A percentile compares a stretch with the other conserved stretches of the same genome.
Conservation (phyloP, 208 protist genomes). For the Strigomonas galati region DNA sequence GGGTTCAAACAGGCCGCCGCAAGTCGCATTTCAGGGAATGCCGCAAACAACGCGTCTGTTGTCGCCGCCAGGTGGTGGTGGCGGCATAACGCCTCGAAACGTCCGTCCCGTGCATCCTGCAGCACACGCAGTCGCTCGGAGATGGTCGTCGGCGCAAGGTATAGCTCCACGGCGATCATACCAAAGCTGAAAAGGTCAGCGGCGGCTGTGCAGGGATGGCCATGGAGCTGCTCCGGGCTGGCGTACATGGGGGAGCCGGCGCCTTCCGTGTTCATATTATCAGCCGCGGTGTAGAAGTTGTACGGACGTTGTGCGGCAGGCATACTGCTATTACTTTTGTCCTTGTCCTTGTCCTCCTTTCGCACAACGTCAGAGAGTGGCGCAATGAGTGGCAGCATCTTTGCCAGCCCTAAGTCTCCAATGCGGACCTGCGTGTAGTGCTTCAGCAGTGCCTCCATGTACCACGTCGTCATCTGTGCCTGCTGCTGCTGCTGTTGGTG, state of each 20-base stretch:
- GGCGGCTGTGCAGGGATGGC: slow-evolving; percentile 45
- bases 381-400: slow-evolving; percentile 17
- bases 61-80: slow-evolving; percentile 18
- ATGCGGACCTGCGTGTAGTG: slow-evolving; percentile 49
- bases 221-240: slow-evolving; percentile 80
- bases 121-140: slow-evolving; percentile 65
- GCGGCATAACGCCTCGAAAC: slow-evolving; percentile 53
- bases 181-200: slow-evolving; percentile 71
- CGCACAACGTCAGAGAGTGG: not conserved
- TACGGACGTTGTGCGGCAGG: not conserved
- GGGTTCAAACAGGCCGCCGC: not conserved
- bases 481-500: not conserved
- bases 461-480: not conserved
- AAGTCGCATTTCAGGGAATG: not conserved
- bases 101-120: slow-evolving; percentile 47
- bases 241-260: slow-evolving; percentile 86
- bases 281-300: not conserved
- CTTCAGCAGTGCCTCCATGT: slow-evolving; percentile 8
- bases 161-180: slow-evolving; percentile 82
- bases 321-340: slow-evolving; percentile 3
- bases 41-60: not conserved
- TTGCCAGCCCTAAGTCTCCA: slow-evolving; percentile 80
- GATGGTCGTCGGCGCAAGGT: slow-evolving; percentile 71
- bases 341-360: slow-evolving; percentile 19
- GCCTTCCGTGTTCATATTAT: slow-evolving; percentile 51